Evolutionary conservation across 2,329 filamentous ascomycete species (phyloP).

Genomic region (Trichoderma cornu-damae): DNA sequence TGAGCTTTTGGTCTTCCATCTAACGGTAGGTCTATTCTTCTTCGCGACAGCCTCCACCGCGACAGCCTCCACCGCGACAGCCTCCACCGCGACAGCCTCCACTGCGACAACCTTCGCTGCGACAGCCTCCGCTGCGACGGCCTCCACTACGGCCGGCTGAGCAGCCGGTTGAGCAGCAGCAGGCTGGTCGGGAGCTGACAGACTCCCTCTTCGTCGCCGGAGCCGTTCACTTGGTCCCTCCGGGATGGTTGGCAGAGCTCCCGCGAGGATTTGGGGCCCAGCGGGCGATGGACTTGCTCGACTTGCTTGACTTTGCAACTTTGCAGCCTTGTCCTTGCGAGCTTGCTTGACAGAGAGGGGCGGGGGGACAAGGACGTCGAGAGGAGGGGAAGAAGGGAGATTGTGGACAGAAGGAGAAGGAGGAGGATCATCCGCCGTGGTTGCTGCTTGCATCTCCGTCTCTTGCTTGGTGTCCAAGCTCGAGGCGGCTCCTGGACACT

Average conservation of each 20-base stretch:
- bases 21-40: constrained; percentile 12
- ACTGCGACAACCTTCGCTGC: background rate
- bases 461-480: constrained; percentile 1
- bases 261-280: constrained; percentile 32
- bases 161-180: background rate
- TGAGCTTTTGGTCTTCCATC: constrained; percentile 37
- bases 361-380: background rate
- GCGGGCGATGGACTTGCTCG: constrained; percentile 26
- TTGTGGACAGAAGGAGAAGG: constrained; percentile 11
- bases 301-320: constrained; percentile 39
- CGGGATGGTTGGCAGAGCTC: constrained; percentile 47
- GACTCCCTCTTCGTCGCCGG: constrained; percentile 27
- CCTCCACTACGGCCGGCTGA: too few relatives aligned
- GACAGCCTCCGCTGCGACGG: too few relatives aligned
- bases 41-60: background rate
- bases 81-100: background rate
- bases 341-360: constrained; percentile 3
- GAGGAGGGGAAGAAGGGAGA: constrained; percentile 8
- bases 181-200: constrained; percentile 5
- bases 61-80: background rate
- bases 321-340: constrained; percentile 35
- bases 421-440: constrained; percentile 10
- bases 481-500: constrained; percentile 17
- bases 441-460: constrained; percentile 12
- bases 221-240: constrained; percentile 42